Base-by-base conservation (phyloP, 768 basidiomycete species). In the Suillus subaureus region DNA sequence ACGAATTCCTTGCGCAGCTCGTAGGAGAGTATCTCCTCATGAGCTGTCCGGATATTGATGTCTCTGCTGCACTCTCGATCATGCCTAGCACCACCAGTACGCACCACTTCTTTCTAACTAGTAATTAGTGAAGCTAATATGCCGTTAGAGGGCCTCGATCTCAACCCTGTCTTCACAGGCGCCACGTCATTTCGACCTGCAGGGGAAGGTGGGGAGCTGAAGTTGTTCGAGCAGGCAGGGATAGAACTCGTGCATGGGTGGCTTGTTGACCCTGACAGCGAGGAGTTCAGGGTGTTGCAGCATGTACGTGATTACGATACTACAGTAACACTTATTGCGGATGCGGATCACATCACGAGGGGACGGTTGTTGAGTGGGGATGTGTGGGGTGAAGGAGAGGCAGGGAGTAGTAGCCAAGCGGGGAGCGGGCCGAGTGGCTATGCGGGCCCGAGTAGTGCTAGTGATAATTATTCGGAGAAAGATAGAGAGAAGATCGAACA, bases 221-320 rank as follows among this genome's bases (percentile, higher is more conserved):
- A 91, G 65, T 85, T 97, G 9, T 97, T 97, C 71, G 80, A 88
- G n/a, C 88, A 92, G 52, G 91, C 88, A 0, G 89, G 88, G 11
- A 92, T 97, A 52, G 79, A 85, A 6, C 87, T 97, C 47, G 88
- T 95, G 1, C 95, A 97, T 65, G 96, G 96, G 1, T 97, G 96
- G 96, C 74, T 77, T 58, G 76, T 76, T 31, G 70, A 77, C 39
- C 77, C 77, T 0, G 82, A 81, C 3, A 87, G 86, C 64, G 77
- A 82, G 0, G 92, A 93, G 72, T 83, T 85, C 12, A 69, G 69
- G 0, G 85, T 84, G 0, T 77, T 94, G 43, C 71, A 81, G 39
- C 80, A 81, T 4, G 78, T 84, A 0, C 78, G 83, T 61, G 89
- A 92, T 74, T 95, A 93, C 66, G 93, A 96, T 72, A 84, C 79